Conservation (phyloP, 1,284 basidiomycete species). For the Tylopilus sp. region DNA sequence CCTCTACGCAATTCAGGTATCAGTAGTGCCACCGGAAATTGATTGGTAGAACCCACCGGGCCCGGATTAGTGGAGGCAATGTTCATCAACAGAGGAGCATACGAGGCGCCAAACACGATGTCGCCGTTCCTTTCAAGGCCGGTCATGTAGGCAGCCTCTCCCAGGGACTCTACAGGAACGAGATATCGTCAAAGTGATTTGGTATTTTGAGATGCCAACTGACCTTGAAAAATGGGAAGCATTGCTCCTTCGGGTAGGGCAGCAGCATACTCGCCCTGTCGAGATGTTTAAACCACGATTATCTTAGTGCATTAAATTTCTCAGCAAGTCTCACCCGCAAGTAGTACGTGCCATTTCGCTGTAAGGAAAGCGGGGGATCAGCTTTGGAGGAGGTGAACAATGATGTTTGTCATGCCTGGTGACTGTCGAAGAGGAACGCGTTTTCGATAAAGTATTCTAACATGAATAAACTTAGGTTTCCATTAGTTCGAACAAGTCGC, state of each 20-base stretch:
- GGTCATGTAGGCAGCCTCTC: conserved; percentile 73
- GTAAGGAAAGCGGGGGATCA: no score
- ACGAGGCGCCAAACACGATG: conserved; percentile 62
- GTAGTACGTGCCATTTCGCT: conserved; percentile 51
- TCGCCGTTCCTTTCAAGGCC: conserved; percentile 59
- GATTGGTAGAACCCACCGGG: no score
- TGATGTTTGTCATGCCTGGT: conserved; percentile 35
- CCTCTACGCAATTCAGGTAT: conserved; percentile 46
- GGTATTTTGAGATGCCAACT: conserved; percentile 1
- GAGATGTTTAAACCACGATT: background rate
- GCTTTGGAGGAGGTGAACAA: no score
- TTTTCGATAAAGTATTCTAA: conserved; percentile 56
- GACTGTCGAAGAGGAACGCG: conserved; percentile 58
- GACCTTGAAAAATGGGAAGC: conserved; percentile 58
- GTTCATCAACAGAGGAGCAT: conserved; percentile 62
- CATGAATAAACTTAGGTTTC: background rate
- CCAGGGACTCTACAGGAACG: conserved; percentile 35
- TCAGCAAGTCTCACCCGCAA: conserved; percentile 37
- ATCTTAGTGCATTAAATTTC: background rate
- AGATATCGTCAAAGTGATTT: background rate
- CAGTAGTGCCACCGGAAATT: no score
- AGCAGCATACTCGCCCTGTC: conserved; percentile 63
- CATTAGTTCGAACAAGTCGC: background rate
- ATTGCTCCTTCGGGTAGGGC: conserved; percentile 47
- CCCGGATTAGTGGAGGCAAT: no score